Base-by-base conservation (phyloP, 345 rosid species). In the Atalantia buxifolia region DNA sequence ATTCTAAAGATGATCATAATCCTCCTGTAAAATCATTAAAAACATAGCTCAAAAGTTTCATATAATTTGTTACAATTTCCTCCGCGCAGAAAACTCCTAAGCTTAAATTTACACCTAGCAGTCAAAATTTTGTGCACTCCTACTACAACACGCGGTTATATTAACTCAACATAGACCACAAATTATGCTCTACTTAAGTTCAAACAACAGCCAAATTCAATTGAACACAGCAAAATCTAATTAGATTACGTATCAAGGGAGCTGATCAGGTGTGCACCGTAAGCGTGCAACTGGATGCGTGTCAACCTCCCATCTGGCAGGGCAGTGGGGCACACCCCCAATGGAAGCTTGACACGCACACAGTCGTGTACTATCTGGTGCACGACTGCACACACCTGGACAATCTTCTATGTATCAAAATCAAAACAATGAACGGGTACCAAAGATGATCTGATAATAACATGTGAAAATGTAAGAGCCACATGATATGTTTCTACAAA, bases 401-500 rank as follows among this genome's bases (percentile, higher is more conserved):
- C 4, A 42, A 42, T 42, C 48, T 45, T 45, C 50, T 45, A 45
- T 13, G 50, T 45, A 45, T 45, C 16, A 4, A 12, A 73, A 24
- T 72, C 66, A 50, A 72, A 16, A 59, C 76, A 73, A 24, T 38
- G 67, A 16, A 38, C 67, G 56, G 74, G 48, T 61, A 35, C 35
- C 22, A 33, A 71, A 40, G 59, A 35, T 73, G 61, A 71, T 74
- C 50, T 31, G 55, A 74, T 69, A 78, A 77, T 33, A 57, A 63
- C 68, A 28, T 48, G 42, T 50, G 14, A 57, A 75, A 74, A 74
- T 62, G 19, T 9, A 35, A 78, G 33, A 78, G 76, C 72, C 82
- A 78, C 82, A 78, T 81, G 81, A 71, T 65, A 76, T 78, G 86
- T 78, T 68, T 48, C 74, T 65, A 28, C 25, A 66, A 81, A 81